phyloP scores from a whole-genome alignment of 2,329 filamentous ascomycete species.

The Blastomyces emzantsi region DNA sequence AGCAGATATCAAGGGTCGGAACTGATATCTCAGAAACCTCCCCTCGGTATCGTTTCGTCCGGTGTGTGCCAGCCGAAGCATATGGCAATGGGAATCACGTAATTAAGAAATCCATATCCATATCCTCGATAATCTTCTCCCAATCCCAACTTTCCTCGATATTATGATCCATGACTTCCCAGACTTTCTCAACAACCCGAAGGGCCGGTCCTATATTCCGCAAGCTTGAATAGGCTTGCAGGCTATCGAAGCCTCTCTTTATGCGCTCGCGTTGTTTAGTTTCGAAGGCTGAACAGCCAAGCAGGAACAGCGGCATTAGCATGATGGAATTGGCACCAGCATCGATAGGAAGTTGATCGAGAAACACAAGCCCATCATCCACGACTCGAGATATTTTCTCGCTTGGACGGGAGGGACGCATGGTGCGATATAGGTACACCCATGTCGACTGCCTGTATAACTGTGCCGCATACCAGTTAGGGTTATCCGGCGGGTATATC shows the following conservation, averaged over 20 bases:
- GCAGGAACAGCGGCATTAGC: constrained; percentile 52
- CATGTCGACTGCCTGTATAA: constrained; percentile 55
- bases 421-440: constrained; percentile 55
- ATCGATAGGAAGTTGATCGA: constrained; percentile 47
- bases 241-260: constrained; percentile 43
- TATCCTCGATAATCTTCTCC: constrained; percentile 51
- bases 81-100: constrained; percentile 34
- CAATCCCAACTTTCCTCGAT: constrained; percentile 54
- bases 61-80: neutral
- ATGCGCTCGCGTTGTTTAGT: constrained; percentile 48
- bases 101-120: constrained; percentile 53
- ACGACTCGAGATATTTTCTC: constrained; percentile 49
- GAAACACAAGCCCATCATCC: constrained; percentile 49
- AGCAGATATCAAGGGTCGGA: neutral
- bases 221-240: constrained; percentile 48
- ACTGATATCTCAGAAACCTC: neutral
- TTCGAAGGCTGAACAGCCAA: constrained; percentile 53
- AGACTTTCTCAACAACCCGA: constrained; percentile 48
- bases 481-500: constrained; percentile 41
- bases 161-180: constrained; percentile 51
- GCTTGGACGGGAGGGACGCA: constrained; percentile 47
- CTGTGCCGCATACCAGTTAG: constrained; percentile 49
- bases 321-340: constrained; percentile 51
- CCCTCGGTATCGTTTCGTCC: neutral
- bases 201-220: constrained; percentile 51